These are phyloP conservation scores for Nicotiana undulata DNA, from an alignment of 257 asterid genomes.

Conservation along the genomic window DNA sequence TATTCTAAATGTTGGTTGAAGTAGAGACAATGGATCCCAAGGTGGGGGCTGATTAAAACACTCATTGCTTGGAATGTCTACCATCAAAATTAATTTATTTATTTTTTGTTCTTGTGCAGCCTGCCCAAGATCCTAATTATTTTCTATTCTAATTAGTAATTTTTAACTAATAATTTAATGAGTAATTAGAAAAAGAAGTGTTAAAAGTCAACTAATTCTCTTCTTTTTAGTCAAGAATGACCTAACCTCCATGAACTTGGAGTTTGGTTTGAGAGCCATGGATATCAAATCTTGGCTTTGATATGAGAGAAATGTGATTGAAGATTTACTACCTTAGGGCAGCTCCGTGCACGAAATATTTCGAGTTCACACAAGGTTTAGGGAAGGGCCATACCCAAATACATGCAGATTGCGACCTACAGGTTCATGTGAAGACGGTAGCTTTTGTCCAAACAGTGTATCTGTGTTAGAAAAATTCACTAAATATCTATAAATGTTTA, in stretches of 20 bases:
- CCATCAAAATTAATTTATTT: not conserved
- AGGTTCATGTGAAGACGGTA: no score
- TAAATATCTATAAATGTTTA: no score
- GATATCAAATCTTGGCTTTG: conserved; percentile 7
- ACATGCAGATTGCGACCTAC: no score
- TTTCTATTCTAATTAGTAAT: not conserved
- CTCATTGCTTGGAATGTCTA: conserved; percentile 47
- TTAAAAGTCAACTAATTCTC: conserved; percentile 17
- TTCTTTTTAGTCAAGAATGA: not conserved
- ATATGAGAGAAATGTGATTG: conserved; percentile 1
- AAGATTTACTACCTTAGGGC: conserved; percentile 7
- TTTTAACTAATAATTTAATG: not conserved
- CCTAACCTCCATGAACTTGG: not conserved
- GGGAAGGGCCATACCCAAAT: fast-evolving
- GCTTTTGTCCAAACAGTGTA: no score
- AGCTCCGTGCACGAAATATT: no score
- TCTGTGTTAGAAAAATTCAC: no score
- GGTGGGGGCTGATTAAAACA: conserved; percentile 60
- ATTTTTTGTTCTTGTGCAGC: not conserved
- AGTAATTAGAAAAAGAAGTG: not conserved
- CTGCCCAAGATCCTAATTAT: not conserved
- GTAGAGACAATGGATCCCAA: conserved; percentile 60
- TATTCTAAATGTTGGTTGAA: conserved; percentile 82
- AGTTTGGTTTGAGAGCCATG: not conserved
- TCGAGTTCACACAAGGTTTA: no score